Percentiles rank a stretch among this genome's conserved stretches.
Conservation (phyloP, 2,329 filamentous ascomycete genomes). For the Epichloe brachyelytri region DNA sequence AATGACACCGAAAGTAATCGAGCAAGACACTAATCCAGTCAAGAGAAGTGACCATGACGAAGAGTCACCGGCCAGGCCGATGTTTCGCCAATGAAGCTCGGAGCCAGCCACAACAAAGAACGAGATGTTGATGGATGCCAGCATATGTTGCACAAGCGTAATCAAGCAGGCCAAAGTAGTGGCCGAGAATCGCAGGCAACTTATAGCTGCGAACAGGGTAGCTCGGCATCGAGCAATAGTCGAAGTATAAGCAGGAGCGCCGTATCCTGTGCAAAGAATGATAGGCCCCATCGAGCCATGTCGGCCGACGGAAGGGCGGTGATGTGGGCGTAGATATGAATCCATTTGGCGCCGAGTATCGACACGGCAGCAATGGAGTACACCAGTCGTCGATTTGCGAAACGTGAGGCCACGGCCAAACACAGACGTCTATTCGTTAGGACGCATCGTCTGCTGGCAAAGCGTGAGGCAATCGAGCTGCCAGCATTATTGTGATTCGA, state of each 20-base stretch:
- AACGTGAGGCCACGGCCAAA: constrained; percentile 10
- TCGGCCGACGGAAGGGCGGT: constrained; percentile 17
- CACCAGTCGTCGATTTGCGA: constrained; percentile 18
- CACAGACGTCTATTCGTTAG: constrained; percentile 6
- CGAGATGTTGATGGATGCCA: constrained; percentile 14
- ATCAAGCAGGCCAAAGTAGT: constrained; percentile 11
- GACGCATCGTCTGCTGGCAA: constrained; percentile 1
- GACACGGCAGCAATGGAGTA: constrained; percentile 20
- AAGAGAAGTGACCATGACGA: constrained; percentile 14
- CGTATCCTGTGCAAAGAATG: constrained; percentile 23
- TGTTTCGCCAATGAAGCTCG: constrained; percentile 18
- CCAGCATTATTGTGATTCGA: not conserved
- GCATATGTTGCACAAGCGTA: constrained; percentile 11
- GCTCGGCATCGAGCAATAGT: constrained; percentile 15
- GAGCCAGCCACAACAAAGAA: constrained; percentile 19
- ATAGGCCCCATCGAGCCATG: constrained; percentile 18
- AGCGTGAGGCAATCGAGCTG: constrained; percentile 2
- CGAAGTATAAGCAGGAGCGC: constrained; percentile 19
- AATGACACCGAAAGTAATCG: constrained; percentile 6
- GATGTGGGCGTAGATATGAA: constrained; percentile 20
- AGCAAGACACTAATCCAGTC: constrained; percentile 13
- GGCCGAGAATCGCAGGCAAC: constrained; percentile 9
- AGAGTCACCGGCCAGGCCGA: constrained; percentile 13
- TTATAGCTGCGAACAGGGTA: constrained; percentile 9
- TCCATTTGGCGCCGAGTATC: constrained; percentile 17